phyloP scores from a whole-genome alignment of 495 filamentous ascomycete species.

The Aspergillus sclerotioniger region DNA sequence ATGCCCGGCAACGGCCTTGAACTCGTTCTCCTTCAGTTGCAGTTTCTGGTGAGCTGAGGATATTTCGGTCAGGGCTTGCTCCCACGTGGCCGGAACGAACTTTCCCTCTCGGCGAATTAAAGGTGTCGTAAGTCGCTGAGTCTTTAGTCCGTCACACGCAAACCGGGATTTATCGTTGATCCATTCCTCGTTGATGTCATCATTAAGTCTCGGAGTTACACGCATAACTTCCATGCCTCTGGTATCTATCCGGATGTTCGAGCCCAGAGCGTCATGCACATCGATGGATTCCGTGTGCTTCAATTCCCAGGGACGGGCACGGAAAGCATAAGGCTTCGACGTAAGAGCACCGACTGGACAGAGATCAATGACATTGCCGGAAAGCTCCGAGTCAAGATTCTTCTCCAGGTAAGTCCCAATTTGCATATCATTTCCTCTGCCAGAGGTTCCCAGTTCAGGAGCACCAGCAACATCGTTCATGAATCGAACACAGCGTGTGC shows the following conservation, averaged over 20 bases:
- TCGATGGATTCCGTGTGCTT: constrained; percentile 92
- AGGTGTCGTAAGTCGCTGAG: constrained; percentile 88
- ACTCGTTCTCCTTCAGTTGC: constrained; percentile 81
- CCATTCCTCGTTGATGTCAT: constrained; percentile 99
- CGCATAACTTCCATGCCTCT: constrained; percentile 97
- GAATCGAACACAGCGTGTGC: constrained; percentile 95
- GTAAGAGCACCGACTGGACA: constrained; percentile 96
- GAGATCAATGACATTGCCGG: constrained; percentile 95
- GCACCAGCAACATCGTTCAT: constrained; percentile 96
- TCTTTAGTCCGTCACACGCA: constrained; percentile 95
- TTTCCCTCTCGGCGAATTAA: constrained; percentile 83
- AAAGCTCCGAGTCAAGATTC: constrained; percentile 88
- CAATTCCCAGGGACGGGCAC: constrained; percentile 93
- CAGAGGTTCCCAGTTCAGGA: constrained; percentile 88
- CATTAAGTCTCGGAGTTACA: constrained; percentile 85
- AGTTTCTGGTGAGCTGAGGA: constrained; percentile 70
- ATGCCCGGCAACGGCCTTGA: constrained; percentile 91
- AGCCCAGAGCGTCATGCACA: constrained; percentile 88
- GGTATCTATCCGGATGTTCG: constrained; percentile 89
- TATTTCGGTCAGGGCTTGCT: constrained; percentile 87
- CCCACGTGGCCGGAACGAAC: constrained; percentile 90
- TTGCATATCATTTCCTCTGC: constrained; percentile 94
- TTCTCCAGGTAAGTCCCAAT: constrained; percentile 97
- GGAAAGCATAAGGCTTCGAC: constrained; percentile 97
- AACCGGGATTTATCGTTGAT: constrained; percentile 98